These are phyloP conservation scores for Naematelia aurantialba DNA, from an alignment of 768 basidiomycete genomes.

Conservation along the genomic window DNA sequence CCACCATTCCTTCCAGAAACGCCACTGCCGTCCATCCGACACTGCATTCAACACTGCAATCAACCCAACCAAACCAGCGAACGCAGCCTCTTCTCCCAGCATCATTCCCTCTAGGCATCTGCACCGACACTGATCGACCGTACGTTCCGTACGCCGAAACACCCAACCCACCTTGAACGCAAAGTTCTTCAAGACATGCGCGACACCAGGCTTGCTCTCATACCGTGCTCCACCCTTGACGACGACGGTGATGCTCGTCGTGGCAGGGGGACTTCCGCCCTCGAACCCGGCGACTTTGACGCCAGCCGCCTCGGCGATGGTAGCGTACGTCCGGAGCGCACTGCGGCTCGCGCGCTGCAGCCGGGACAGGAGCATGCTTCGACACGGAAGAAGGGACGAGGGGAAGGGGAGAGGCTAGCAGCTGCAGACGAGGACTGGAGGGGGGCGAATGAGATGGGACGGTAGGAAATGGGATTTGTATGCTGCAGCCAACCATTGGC, in stretches of 20 bases:
- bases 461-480: neutral
- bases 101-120: too few species aligned
- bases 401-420: neutral
- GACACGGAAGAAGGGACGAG: conserved; percentile 1
- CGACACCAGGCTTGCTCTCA: conserved; percentile 82
- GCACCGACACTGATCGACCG: too few species aligned
- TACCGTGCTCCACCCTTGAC: conserved; percentile 89
- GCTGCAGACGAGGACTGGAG: neutral
- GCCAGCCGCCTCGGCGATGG: conserved; percentile 63
- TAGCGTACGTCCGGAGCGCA: conserved; percentile 60
- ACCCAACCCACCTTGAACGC: conserved; percentile 80
- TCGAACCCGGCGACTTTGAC: conserved; percentile 84
- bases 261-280: conserved; percentile 65
- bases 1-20: too few species aligned
- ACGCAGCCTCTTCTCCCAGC: too few species aligned
- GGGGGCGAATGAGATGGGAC: neutral
- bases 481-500: neutral
- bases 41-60: too few species aligned
- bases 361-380: neutral
- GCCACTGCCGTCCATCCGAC: too few species aligned
- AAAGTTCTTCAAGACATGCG: conserved; percentile 95
- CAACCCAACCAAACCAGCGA: too few species aligned
- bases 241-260: conserved; percentile 78
- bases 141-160: neutral
- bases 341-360: neutral